phyloP scores from a whole-genome alignment of 148 eudicot species.

The Cornus suecica region DNA sequence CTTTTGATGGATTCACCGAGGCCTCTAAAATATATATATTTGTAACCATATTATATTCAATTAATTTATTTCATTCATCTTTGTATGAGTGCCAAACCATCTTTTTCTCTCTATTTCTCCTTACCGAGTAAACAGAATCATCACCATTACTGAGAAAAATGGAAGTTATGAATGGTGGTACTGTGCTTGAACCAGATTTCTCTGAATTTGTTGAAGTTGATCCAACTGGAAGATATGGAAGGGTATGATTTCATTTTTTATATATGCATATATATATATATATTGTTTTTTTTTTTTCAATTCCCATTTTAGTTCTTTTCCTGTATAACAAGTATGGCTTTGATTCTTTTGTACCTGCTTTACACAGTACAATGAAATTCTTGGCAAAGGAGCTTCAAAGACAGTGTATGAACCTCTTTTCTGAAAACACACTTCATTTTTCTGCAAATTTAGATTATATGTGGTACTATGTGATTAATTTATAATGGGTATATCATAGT shows the following conservation, averaged over 20 bases:
- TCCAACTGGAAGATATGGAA: constrained; percentile 91
- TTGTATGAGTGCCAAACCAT: neutral
- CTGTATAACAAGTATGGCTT: neutral
- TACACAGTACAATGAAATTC: constrained; percentile 70
- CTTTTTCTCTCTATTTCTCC: constrained; percentile 15
- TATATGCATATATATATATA: too few relatives aligned
- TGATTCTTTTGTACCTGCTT: neutral
- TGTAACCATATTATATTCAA: neutral
- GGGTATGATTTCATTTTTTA: constrained; percentile 35
- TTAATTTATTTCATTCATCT: neutral
- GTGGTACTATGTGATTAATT: neutral
- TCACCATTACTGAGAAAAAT: constrained; percentile 2
- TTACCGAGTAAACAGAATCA: neutral
- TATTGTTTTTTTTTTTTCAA: neutral
- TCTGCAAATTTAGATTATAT: neutral
- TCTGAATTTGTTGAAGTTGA: constrained; percentile 82
- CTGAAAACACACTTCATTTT: neutral
- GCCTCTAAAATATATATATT: constrained; percentile 3
- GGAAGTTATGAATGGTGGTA: constrained; percentile 46
- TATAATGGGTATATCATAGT: neutral
- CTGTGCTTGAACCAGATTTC: constrained; percentile 38
- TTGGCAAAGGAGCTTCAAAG: constrained; percentile 87
- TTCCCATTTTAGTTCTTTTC: neutral
- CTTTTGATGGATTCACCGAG: constrained; percentile 19
- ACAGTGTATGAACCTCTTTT: constrained; percentile 53